Conservation (phyloP, 129 eudicot genomes). For the Rutidosis leptorrhynchoides region DNA sequence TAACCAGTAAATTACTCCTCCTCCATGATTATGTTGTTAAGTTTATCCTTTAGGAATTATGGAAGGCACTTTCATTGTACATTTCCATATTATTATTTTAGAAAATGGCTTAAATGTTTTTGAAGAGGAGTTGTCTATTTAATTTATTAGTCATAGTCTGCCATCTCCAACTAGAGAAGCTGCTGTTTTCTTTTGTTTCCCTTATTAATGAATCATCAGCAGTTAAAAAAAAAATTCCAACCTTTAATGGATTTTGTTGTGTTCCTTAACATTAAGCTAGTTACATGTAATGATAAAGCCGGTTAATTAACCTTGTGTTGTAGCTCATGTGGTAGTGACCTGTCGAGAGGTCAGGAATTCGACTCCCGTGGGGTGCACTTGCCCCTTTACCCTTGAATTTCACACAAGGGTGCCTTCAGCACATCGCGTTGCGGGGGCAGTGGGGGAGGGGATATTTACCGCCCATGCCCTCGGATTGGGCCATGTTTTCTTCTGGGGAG, state of each 20-base stretch:
- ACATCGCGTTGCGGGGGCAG: too few relatives aligned
- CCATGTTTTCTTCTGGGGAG: too few relatives aligned
- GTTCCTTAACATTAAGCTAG: not conserved
- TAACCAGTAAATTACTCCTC: conserved; percentile 30
- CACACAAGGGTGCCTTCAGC: too few relatives aligned
- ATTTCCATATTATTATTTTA: conserved; percentile 16
- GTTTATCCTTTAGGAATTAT: not conserved
- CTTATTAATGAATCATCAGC: conserved; percentile 5
- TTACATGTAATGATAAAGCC: not conserved
- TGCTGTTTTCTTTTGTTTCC: conserved; percentile 18
- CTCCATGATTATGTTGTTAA: conserved; percentile 9
- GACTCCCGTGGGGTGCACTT: too few relatives aligned
- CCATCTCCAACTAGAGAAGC: conserved; percentile 32
- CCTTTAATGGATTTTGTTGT: not conserved
- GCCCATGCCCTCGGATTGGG: too few relatives aligned
- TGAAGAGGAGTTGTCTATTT: conserved; percentile 1
- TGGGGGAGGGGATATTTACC: too few relatives aligned
- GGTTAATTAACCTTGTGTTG: not conserved
- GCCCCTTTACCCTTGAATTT: too few relatives aligned
- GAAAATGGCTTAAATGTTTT: conserved; percentile 15
- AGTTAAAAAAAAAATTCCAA: not conserved
- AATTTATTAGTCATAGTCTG: too few relatives aligned
- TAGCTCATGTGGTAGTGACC: too few relatives aligned
- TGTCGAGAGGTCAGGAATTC: too few relatives aligned
- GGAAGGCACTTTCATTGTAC: conserved; percentile 26